Evolutionary conservation across 2,329 filamentous ascomycete species (phyloP), one percentile per base, ranked within the genome.

Genomic region (Penicillium sp.): DNA sequence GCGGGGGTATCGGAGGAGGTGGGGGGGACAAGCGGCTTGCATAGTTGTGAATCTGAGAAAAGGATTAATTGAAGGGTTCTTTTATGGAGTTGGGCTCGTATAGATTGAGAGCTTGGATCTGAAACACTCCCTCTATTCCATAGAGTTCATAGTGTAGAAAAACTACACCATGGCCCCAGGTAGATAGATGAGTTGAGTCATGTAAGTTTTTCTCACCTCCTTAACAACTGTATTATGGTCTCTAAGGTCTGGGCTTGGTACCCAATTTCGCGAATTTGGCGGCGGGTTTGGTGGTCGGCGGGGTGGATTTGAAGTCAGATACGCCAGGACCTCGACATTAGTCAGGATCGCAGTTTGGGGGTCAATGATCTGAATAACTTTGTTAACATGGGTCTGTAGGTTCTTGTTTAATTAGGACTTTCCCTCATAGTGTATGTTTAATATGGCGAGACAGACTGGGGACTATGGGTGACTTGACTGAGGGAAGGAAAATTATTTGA

Each of bases 151-250:
- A 7, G 14, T 27, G 6, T 7, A 19, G 26, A n/a, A 32, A 14
- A 11, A 29, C 9, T 11, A n/a, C 18, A 19, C 26, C 23, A 29
- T 5, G 4, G 6, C 32, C 26, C 18, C 9, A 9, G n/a, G 4
- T 14, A 4, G 1, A 14, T 27, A 14, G 1, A 26, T 13, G 5
- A 8, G 0, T 14, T 23, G 4, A 0, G 3, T 1, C 2, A 0
- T 0, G 14, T 10, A 38, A 11, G 1, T 8, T 23, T 11, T 40
- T 6, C 68, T 56, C 51, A 78, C 76, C 66, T 78, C 76, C 54
- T 76, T 75, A 13, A 77, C 70, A 16, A 78, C 74, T 1, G 73
- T 75, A 57, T 76, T 74, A 61, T 78, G 74, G 53, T 76, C 74
- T 50, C 74, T 63, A n/a, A 78, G 53, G 57, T 76, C 74, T 3